Base-by-base conservation (phyloP, 352 stramenopile genomes). In the Phytophthora brassicae region DNA sequence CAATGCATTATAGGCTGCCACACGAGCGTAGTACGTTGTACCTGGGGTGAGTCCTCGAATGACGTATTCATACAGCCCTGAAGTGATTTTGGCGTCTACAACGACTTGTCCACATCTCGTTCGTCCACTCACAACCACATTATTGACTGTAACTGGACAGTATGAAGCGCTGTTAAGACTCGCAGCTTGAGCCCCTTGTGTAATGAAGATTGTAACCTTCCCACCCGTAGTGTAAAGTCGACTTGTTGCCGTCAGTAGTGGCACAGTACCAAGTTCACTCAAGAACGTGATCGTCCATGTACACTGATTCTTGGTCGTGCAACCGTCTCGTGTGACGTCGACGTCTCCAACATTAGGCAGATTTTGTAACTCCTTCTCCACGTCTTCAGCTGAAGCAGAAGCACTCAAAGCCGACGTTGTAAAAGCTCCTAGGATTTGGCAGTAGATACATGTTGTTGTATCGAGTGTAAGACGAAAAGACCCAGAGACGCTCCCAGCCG, bases 261-360 rank as follows among this genome's bases (percentile, higher is more conserved):
- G 82, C 5, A 94, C 65, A 4, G 50, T 24, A 3, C 61, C 87
- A 2, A 93, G 11, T 29, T 94, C 85, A 1, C 80, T 92, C 3
- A 82, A 3, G 46, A 95, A 95, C 31, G 84, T 94, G 36, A 96
- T 75, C 5, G 63, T 81, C 84, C 87, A 97, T 8, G 74, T 83
- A 29, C 83, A 93, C 53, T 94, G 84, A 29, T 79, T 79, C 39
- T 83, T 83, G 0, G 26, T 60, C 0, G 43, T 56, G 35, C 78
- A 89, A 4, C 56, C 47, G 19, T 63, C 71, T 1, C 68, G 56
- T 6, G 79, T 57, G 11, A 98, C 93, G 47, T 60, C 49, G 6
- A 98, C 94, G 23, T 95, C 79, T 5, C 93, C 96, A 16, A 99
- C 73, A 66, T 98, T 98, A 5, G 89, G 89, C 53, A 99, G 75